A percentile compares a stretch with the other conserved stretches of the same genome.
phyloP scores from a whole-genome alignment of 345 rosid species.

The Syzygium aromaticum region DNA sequence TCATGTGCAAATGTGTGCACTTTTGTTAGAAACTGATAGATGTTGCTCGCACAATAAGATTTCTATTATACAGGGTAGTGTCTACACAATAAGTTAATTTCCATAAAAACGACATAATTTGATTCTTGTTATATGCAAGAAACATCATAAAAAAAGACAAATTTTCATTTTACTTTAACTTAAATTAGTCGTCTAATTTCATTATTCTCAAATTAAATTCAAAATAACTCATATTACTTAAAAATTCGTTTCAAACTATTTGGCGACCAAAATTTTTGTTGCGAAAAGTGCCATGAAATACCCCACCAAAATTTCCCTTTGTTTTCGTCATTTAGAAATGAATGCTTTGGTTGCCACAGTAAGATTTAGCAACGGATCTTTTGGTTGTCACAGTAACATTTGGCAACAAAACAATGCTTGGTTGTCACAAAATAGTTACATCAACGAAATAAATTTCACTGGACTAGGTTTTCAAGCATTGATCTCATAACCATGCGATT shows the following conservation, averaged over 20 bases:
- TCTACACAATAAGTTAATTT: neutral
- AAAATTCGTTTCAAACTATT: neutral
- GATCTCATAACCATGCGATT: fast-evolving
- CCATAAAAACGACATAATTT: neutral
- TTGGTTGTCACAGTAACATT: neutral
- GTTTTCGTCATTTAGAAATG: neutral
- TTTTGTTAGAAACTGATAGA: no score
- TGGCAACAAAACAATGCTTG: neutral
- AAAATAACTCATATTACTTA: neutral
- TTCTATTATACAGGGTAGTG: neutral
- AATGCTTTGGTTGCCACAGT: neutral
- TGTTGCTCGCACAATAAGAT: neutral
- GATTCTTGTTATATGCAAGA: neutral
- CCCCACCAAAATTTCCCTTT: neutral
- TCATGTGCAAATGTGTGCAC: neutral
- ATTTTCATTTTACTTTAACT: neutral
- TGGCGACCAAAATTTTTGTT: neutral
- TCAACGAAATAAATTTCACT: neutral
- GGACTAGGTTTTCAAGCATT: neutral
- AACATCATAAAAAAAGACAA: neutral
- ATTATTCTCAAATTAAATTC: neutral
- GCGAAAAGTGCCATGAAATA: neutral
- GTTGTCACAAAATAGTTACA: neutral
- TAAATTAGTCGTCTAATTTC: neutral
- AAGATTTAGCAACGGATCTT: neutral